Conservation (phyloP, 73 alveolate species). For the Tetrahymena thermophila region DNA sequence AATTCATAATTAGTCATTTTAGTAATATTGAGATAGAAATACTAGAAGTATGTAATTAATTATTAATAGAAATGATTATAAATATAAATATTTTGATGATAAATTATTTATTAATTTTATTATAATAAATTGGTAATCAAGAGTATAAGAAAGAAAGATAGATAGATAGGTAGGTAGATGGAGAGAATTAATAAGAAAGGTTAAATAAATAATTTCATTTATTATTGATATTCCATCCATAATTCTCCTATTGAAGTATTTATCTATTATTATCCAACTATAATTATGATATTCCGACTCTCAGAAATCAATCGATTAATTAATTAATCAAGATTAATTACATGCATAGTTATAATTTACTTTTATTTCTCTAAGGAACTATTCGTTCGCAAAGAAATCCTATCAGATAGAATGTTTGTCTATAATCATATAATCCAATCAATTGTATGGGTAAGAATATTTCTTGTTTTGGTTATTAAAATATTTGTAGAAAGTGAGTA, state of each 20-base stretch:
- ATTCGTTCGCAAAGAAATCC: background rate
- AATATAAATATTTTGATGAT: background rate
- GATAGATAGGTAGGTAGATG: too few relatives aligned
- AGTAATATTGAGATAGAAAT: background rate
- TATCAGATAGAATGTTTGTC: background rate
- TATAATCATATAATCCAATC: background rate
- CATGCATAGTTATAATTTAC: background rate
- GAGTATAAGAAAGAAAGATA: background rate
- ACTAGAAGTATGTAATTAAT: background rate
- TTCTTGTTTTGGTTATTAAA: background rate
- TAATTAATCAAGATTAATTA: too few relatives aligned
- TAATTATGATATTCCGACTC: background rate
- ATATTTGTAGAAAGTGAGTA: background rate
- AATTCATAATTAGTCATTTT: too few relatives aligned
- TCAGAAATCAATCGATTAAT: background rate
- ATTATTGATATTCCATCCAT: background rate
- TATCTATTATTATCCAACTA: too few relatives aligned
- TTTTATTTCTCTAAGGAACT: background rate
- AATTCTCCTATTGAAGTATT: background rate
- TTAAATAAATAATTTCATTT: background rate
- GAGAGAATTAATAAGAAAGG: background rate
- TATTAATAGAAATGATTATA: background rate
- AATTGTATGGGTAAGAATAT: background rate
- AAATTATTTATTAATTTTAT: too few relatives aligned
- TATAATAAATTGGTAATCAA: background rate